phyloP scores from a whole-genome alignment of 164 flowering plant species.

The Liquidambar formosana region DNA sequence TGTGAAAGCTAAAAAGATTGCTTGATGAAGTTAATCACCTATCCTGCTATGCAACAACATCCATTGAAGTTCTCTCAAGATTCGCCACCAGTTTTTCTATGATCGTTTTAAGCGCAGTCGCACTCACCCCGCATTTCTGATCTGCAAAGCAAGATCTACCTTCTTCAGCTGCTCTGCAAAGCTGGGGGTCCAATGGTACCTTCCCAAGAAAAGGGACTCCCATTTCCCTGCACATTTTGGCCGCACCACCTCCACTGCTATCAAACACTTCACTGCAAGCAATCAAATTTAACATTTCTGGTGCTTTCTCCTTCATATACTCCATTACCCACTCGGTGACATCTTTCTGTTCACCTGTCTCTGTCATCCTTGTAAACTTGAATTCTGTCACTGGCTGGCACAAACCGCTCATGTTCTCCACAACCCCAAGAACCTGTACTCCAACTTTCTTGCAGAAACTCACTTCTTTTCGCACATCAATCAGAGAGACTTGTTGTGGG shows the following conservation, averaged over 20 bases:
- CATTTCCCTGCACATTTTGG: conserved; percentile 80
- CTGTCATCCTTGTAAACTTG: conserved; percentile 47
- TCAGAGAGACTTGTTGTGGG: conserved; percentile 89
- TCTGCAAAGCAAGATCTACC: conserved; percentile 84
- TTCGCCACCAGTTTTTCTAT: conserved; percentile 48
- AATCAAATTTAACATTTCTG: conserved; percentile 57
- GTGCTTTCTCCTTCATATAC: conserved; percentile 62
- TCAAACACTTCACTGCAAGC: conserved; percentile 82
- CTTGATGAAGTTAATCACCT: background rate
- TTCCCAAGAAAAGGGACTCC: conserved; percentile 87
- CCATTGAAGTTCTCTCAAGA: background rate
- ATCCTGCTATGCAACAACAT: conserved; percentile 12
- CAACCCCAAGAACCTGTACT: conserved; percentile 75
- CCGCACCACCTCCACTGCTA: conserved; percentile 82
- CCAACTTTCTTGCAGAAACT: conserved; percentile 89
- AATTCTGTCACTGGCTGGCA: conserved; percentile 57
- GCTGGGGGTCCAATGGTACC: conserved; percentile 88
- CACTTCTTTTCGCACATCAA: conserved; percentile 89
- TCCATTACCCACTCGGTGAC: conserved; percentile 55
- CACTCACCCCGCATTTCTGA: conserved; percentile 54
- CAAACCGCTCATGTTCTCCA: conserved; percentile 93
- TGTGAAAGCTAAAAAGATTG: too few relatives aligned
- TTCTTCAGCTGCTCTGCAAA: conserved; percentile 91
- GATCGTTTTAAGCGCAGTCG: conserved; percentile 66
- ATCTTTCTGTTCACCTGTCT: conserved; percentile 58